Percentiles rank a stretch among this genome's conserved stretches.
Conservation (phyloP, 495 filamentous ascomycete genomes). For the Amorphotheca resinae region DNA sequence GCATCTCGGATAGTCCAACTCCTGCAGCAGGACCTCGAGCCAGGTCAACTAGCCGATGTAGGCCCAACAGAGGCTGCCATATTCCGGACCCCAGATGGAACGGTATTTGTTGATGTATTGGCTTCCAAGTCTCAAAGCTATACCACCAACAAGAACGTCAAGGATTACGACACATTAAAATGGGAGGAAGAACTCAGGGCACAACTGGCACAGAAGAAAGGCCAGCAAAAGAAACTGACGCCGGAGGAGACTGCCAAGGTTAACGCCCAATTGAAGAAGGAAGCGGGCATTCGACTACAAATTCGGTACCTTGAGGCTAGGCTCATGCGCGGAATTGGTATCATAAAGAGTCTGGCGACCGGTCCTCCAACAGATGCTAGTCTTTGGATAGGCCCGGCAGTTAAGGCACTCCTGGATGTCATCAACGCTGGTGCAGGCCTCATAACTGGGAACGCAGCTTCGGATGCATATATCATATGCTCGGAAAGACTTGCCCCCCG, state of each 20-base stretch:
- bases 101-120: slow-evolving; percentile 78
- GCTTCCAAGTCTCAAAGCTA: slow-evolving; percentile 57
- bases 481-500: slow-evolving; percentile 59
- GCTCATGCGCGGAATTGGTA: slow-evolving; percentile 67
- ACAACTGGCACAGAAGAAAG: slow-evolving; percentile 85
- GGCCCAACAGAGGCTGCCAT: slow-evolving; percentile 85
- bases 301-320: slow-evolving; percentile 54
- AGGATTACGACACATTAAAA: slow-evolving; percentile 89
- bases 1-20: slow-evolving; percentile 62
- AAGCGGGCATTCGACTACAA: slow-evolving; percentile 59
- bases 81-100: slow-evolving; percentile 76
- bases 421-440: slow-evolving; percentile 70
- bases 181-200: slow-evolving; percentile 91
- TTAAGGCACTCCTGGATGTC: slow-evolving; percentile 54
- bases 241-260: slow-evolving; percentile 81
- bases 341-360: slow-evolving; percentile 67
- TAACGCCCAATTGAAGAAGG: slow-evolving; percentile 81
- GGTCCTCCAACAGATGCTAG: slow-evolving; percentile 76
- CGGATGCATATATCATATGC: slow-evolving; percentile 64
- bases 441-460: slow-evolving; percentile 66
- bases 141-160: slow-evolving; percentile 66
- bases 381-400: slow-evolving; percentile 72
- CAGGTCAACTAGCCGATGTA: slow-evolving; percentile 49
- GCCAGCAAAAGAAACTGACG: slow-evolving; percentile 79
- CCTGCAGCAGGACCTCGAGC: slow-evolving; percentile 57